Base-by-base conservation (phyloP, 2,329 filamentous ascomycete genomes). In the Aspergillus viridinutans region DNA sequence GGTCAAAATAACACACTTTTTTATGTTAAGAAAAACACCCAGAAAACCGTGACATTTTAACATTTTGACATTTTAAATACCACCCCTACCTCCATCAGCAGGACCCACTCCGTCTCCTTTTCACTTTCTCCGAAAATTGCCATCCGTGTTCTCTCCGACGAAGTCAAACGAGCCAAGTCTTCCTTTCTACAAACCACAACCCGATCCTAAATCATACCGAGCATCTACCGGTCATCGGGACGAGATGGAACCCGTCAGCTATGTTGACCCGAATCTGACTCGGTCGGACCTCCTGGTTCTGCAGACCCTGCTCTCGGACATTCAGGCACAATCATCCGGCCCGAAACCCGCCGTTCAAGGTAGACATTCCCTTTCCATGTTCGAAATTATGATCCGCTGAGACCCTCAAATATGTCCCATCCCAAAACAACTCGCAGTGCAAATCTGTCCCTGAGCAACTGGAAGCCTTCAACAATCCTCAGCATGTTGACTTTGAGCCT, bases 401-500 rank as follows among this genome's bases (percentile, higher is more conserved):
- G 38, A 56, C 28, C 42, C 50, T 49, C 54, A 49, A 67, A 73
- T 51, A 53, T 64, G 50, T 50, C 61, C 14, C 52, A 65, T 40
- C 72, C 76, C 10, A 74, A 82, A 52, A 17, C 14, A 38, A 14
- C 4, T 47, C 43, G 9, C 21, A 21, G 2, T 23, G 3, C 43
- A 47, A 47, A 7, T 14, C 43, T 23, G 43, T 47, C 43, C 10
- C 43, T 3, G 66, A 75, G 17, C 72, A 72, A n/a, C 67, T 84
- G 50, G 73, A 78, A 59, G 74, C 74, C 26, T 67, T 82, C 50
- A 85, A 84, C 64, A 72, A 83, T 61, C 76, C 78, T 10, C 71
- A 71, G 2, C 71, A 75, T 57, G 60, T 73, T n/a, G 64, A 71
- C 17, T 85, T 85, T 63, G 76, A 82, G 58, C 80, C 81, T n/a